These are phyloP conservation scores for Haematococcus lacustris DNA, from an alignment of 139 green algal genomes.

Conservation along the genomic window DNA sequence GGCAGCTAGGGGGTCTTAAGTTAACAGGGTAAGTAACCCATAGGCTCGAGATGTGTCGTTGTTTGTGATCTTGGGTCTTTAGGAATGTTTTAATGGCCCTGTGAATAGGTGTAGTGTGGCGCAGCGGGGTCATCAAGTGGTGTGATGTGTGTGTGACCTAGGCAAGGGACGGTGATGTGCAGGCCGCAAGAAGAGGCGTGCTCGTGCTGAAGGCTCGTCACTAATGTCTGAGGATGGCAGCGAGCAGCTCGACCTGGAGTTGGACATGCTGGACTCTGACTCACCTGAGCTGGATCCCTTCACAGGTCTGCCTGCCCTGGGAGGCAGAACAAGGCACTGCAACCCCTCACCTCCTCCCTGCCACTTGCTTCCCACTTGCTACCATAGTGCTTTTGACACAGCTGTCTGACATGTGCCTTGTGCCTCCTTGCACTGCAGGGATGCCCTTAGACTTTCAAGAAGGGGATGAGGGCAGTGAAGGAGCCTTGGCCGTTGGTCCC, in stretches of 20 bases:
- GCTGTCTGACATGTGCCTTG: no score
- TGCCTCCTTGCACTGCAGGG: no score
- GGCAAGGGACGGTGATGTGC: neutral
- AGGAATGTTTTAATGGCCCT: neutral
- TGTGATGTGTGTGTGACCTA: neutral
- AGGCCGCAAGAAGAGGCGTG: slow-evolving; percentile 50
- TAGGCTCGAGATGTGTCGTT: neutral
- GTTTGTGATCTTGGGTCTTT: neutral
- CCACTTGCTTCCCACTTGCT: no score
- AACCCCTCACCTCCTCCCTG: no score
- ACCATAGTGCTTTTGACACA: no score
- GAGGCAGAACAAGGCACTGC: no score
- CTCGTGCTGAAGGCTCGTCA: neutral
- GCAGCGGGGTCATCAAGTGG: no score
- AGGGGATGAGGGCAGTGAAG: no score
- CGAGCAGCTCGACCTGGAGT: slow-evolving; percentile 5
- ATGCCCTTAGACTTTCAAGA: no score
- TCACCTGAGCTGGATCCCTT: slow-evolving; percentile 6
- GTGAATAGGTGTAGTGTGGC: neutral
- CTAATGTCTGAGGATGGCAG: neutral
- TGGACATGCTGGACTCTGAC: slow-evolving; percentile 2
- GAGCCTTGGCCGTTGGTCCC: no score
- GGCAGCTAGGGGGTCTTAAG: no score
- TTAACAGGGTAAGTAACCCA: neutral
- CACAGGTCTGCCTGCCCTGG: slow-evolving; percentile 9